These are phyloP conservation scores for Chlorella variabilis DNA, from an alignment of 163 green algal species.

Conservation along the genomic window DNA sequence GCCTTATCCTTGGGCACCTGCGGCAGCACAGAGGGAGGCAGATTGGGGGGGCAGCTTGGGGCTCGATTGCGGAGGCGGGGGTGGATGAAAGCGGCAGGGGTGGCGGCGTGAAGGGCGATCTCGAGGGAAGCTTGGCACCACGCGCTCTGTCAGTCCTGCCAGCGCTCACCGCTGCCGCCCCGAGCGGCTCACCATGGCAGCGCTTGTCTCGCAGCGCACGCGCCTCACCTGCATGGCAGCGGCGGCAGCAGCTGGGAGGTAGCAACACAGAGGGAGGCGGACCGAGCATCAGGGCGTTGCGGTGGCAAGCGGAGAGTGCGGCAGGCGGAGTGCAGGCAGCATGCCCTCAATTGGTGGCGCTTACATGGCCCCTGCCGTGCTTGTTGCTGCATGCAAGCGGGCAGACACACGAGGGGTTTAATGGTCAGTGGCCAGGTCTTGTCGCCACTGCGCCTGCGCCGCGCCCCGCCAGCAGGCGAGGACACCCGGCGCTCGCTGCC, in stretches of 20 bases:
- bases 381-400: slow-evolving; percentile 68
- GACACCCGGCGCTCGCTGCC: not conserved
- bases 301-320: too few species aligned
- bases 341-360: not conserved
- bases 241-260: not conserved
- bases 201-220: slow-evolving; percentile 91
- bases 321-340: not conserved
- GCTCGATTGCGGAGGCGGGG: too few species aligned
- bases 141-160: too few species aligned
- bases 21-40: too few species aligned
- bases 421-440: too few species aligned
- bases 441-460: not conserved
- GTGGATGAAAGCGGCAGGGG: too few species aligned
- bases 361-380: slow-evolving; percentile 83
- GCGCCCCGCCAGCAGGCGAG: not conserved
- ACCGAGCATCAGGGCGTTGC: not conserved
- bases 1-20: slow-evolving; percentile 94
- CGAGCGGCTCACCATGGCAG: slow-evolving; percentile 74
- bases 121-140: too few species aligned
- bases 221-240: slow-evolving; percentile 74
- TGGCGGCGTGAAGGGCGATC: too few species aligned
- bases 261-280: not conserved
- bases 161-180: too few species aligned
- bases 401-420: not conserved
- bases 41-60: too few species aligned